These are phyloP conservation scores for Cladosporium velox DNA, from an alignment of 2,329 filamentous ascomycete genomes.

Conservation along the genomic window DNA sequence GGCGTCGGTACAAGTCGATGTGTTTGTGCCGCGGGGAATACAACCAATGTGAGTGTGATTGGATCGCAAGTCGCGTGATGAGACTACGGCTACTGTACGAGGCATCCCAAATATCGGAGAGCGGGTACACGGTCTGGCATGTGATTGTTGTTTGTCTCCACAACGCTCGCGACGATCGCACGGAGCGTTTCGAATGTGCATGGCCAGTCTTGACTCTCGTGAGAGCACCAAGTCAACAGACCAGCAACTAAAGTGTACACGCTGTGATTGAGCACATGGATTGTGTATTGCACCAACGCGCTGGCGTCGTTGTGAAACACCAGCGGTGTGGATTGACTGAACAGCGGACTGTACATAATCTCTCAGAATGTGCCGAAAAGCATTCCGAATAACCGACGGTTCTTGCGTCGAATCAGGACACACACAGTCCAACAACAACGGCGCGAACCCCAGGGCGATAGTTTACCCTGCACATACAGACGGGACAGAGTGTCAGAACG, in stretches of 20 bases:
- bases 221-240: background rate
- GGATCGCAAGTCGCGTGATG: background rate
- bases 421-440: background rate
- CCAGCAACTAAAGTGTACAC: background rate
- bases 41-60: background rate
- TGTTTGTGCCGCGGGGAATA: background rate
- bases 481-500: constrained; percentile 10
- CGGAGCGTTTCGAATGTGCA: background rate
- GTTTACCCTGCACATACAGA: background rate
- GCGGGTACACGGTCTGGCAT: background rate
- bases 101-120: background rate
- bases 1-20: background rate
- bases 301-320: background rate
- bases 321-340: background rate
- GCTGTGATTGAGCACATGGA: background rate
- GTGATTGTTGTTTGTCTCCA: constrained; percentile 16
- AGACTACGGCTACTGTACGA: background rate
- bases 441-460: background rate
- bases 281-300: background rate
- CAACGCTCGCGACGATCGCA: constrained; percentile 7
- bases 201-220: background rate
- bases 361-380: background rate
- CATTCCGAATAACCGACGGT: background rate
- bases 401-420: background rate
- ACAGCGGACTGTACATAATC: background rate